These are phyloP conservation scores for Cicer judaicum DNA, from an alignment of 306 rosid species.

Conservation along the genomic window DNA sequence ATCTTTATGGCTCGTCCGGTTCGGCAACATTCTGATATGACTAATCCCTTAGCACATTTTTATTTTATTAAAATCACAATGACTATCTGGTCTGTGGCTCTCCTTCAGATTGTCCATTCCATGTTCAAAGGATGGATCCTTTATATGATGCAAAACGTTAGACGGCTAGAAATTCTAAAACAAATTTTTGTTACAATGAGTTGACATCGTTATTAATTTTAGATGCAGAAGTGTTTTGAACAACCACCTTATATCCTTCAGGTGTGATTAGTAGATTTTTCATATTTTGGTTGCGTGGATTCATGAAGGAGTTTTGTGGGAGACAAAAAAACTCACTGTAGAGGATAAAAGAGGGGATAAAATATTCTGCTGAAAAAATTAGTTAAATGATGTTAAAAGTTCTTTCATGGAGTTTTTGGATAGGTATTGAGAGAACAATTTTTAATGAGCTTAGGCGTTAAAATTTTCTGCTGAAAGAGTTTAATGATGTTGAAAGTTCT, in stretches of 20 bases:
- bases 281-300: slow-evolving; percentile 31
- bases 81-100: slow-evolving; percentile 32
- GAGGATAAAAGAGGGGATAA: too few species aligned
- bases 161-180: slow-evolving; percentile 20
- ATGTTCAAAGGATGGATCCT: slow-evolving; percentile 19
- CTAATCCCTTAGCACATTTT: slow-evolving; percentile 41
- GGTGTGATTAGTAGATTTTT: not conserved
- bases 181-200: slow-evolving; percentile 39
- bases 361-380: too few species aligned
- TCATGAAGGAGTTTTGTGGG: not conserved
- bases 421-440: too few species aligned
- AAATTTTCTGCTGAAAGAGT: not conserved
- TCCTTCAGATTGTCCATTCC: slow-evolving; percentile 29
- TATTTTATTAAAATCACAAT: slow-evolving; percentile 36
- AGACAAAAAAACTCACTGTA: not conserved
- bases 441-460: not conserved
- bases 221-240: not conserved
- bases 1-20: slow-evolving; percentile 29
- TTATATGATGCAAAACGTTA: slow-evolving; percentile 25
- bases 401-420: too few species aligned
- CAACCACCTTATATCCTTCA: slow-evolving; percentile 25
- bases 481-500: not conserved
- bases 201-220: slow-evolving; percentile 13
- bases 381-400: too few species aligned
- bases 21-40: slow-evolving; percentile 37